phyloP scores from a whole-genome alignment of 768 basidiomycete species.

The Naganishia randhawae region DNA sequence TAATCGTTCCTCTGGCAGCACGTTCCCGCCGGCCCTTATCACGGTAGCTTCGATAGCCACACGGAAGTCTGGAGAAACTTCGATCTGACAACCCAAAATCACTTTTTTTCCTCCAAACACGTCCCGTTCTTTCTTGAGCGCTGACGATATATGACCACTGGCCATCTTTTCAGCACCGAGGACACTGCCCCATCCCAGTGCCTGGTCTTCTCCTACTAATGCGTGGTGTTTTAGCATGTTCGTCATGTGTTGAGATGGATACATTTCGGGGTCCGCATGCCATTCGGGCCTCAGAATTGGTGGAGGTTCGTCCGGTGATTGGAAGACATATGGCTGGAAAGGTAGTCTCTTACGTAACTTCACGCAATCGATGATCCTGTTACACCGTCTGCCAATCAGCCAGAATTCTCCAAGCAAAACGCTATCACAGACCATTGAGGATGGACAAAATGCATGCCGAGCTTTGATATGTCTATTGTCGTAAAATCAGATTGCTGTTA shows the following conservation, averaged over 20 bases:
- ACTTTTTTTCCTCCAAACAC: slow-evolving; percentile 64
- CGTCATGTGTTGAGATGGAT: slow-evolving; percentile 6
- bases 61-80: slow-evolving; percentile 56
- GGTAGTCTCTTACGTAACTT: slow-evolving; percentile 18
- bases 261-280: slow-evolving; percentile 8
- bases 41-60: slow-evolving; percentile 62
- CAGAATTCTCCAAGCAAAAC: no score
- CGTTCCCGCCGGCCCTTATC: slow-evolving; percentile 60
- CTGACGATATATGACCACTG: neutral
- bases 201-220: neutral
- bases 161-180: neutral
- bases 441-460: slow-evolving; percentile 63
- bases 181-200: neutral
- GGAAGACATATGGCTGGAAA: slow-evolving; percentile 26
- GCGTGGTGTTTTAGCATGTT: slow-evolving; percentile 14
- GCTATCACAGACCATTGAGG: slow-evolving; percentile 68
- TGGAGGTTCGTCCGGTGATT: slow-evolving; percentile 18
- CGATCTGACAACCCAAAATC: slow-evolving; percentile 62
- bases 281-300: slow-evolving; percentile 5
- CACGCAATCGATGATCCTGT: slow-evolving; percentile 26
- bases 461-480: slow-evolving; percentile 20
- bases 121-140: slow-evolving; percentile 35
- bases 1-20: slow-evolving; percentile 48
- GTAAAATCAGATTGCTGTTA: slow-evolving; percentile 19
- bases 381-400: neutral